phyloP scores from a whole-genome alignment of 2,329 filamentous ascomycete genomes.

The Cladosporium halotolerans region DNA sequence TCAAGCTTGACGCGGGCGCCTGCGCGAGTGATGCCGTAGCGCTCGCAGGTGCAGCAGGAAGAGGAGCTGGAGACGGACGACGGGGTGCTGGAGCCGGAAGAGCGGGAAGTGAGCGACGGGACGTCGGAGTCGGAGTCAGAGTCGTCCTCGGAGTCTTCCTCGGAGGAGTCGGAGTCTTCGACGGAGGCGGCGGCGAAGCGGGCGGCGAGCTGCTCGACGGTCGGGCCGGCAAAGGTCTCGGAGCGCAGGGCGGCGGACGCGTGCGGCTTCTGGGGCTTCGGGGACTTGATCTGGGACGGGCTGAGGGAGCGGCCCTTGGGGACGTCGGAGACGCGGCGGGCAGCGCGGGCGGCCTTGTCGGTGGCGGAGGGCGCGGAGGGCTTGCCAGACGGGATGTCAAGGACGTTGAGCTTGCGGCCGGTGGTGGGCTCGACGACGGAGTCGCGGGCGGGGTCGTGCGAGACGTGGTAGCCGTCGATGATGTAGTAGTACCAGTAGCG shows the following conservation, averaged over 20 bases:
- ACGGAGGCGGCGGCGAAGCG: slow-evolving; percentile 46
- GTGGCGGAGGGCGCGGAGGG: slow-evolving; percentile 37
- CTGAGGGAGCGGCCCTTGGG: slow-evolving; percentile 85
- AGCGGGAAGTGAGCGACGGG: slow-evolving; percentile 62
- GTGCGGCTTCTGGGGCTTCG: slow-evolving; percentile 81
- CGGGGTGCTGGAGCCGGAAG: slow-evolving; percentile 54
- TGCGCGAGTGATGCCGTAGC: slow-evolving; percentile 91
- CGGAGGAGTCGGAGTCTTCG: slow-evolving; percentile 54
- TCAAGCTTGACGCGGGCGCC: slow-evolving; percentile 90
- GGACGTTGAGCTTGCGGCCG: slow-evolving; percentile 92
- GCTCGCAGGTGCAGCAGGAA: slow-evolving; percentile 79
- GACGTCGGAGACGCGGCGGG: slow-evolving; percentile 57
- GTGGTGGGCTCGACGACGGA: slow-evolving; percentile 94
- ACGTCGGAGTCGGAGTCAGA: slow-evolving; percentile 34
- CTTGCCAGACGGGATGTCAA: slow-evolving; percentile 66
- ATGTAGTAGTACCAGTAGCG: slow-evolving; percentile 99
- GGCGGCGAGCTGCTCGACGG: slow-evolving; percentile 68
- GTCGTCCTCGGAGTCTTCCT: slow-evolving; percentile 53
- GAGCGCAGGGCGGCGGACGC: slow-evolving; percentile 83
- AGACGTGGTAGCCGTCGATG: slow-evolving; percentile 97
- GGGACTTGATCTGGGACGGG: slow-evolving; percentile 81
- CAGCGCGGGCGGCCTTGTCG: slow-evolving; percentile 38
- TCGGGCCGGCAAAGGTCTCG: slow-evolving; percentile 68
- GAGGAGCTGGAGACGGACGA: slow-evolving; percentile 47
- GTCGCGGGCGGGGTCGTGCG: slow-evolving; percentile 86